phyloP scores from a whole-genome alignment of 2,329 filamentous ascomycete species.

The Calonectria pseudoreteaudii region DNA sequence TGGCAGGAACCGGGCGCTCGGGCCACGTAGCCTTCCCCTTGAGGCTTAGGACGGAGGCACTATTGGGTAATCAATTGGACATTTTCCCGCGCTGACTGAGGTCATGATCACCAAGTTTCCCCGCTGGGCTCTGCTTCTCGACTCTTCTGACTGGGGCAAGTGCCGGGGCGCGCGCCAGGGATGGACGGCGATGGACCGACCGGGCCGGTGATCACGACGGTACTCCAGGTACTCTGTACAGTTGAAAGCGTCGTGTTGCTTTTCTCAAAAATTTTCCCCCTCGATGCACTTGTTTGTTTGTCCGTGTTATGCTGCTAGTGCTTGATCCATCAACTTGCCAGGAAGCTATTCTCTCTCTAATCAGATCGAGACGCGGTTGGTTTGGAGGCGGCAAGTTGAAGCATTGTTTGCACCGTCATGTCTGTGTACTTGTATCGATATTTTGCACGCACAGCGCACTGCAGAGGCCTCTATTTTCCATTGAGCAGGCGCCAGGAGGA shows the following conservation, averaged over 20 bases:
- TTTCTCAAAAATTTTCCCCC: background rate
- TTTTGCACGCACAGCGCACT: background rate
- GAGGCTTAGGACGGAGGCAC: conserved; percentile 42
- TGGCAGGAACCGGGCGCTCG: conserved; percentile 48
- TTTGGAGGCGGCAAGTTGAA: background rate
- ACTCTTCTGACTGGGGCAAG: conserved; percentile 43
- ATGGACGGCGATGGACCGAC: conserved; percentile 29
- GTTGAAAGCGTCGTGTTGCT: background rate
- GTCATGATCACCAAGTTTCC: conserved; percentile 49
- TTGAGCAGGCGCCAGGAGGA: background rate
- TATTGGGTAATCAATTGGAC: conserved; percentile 49
- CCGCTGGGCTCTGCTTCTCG: conserved; percentile 38
- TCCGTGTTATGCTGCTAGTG: background rate
- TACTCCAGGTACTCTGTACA: conserved; percentile 10
- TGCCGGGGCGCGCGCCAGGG: conserved; percentile 23
- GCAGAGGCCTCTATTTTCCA: background rate
- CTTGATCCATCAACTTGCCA: background rate
- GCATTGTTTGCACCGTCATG: background rate
- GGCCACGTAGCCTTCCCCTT: conserved; percentile 44
- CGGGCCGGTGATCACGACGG: conserved; percentile 37
- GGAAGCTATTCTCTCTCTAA: background rate
- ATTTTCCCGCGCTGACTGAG: conserved; percentile 43
- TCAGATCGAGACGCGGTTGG: background rate
- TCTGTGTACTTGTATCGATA: background rate
- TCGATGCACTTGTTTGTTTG: background rate